Conservation (phyloP, 164 flowering plant genomes). For the Vitis vinifera region ASM3070453v1 NC_081821.1:9016001-9016500, state of each 20-base stretch:
- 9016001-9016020: neutral
- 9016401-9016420: neutral
- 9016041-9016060: no score
- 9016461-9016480: neutral
- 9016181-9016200: constrained; percentile 78
- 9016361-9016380: neutral
- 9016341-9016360: no score
- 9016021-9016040: neutral
- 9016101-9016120: constrained; percentile 8
- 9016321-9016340: no score
- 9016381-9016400: neutral
- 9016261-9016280: neutral
- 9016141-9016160: constrained; percentile 97
- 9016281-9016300: neutral
- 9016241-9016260: constrained; percentile 42
- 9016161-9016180: constrained; percentile 94
- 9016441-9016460: no score
- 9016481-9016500: neutral
- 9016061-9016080: neutral
- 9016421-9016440: no score
- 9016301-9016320: no score
- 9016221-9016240: constrained; percentile 78
- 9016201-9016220: constrained; percentile 70
- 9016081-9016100: neutral
- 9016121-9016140: constrained; percentile 77